Percentiles rank a stretch among this genome's conserved stretches.
Evolutionary conservation across 1,284 basidiomycete species (phyloP).

Genomic region (Melanopsichium pennsylvanicum): DNA sequence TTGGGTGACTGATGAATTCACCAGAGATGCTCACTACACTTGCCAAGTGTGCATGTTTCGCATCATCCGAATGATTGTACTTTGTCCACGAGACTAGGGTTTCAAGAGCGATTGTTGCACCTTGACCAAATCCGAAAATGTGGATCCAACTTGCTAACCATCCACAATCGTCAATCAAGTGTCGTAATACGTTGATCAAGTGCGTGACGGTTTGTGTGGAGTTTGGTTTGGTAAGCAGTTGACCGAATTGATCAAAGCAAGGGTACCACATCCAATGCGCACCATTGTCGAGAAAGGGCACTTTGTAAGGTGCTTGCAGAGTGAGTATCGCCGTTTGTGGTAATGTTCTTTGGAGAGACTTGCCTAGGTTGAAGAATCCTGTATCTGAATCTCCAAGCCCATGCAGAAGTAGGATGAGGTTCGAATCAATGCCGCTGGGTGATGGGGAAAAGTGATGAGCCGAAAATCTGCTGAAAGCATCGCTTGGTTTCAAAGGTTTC

Average conservation of each 20-base stretch:
- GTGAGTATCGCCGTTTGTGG: slow-evolving; percentile 86
- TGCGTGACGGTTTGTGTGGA: slow-evolving; percentile 75
- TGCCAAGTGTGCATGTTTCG: no score
- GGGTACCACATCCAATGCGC: slow-evolving; percentile 78
- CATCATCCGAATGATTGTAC: neutral
- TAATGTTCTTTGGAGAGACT: slow-evolving; percentile 73
- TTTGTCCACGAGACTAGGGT: slow-evolving; percentile 71
- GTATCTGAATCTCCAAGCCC: slow-evolving; percentile 84
- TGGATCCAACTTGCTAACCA: slow-evolving; percentile 79
- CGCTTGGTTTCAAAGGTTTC: slow-evolving; percentile 10
- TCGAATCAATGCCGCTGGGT: slow-evolving; percentile 83
- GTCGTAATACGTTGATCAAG: slow-evolving; percentile 71
- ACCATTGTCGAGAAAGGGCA: slow-evolving; percentile 76
- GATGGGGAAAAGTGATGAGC: slow-evolving; percentile 71
- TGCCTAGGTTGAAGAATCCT: slow-evolving; percentile 79
- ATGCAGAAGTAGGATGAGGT: slow-evolving; percentile 83
- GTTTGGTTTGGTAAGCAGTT: slow-evolving; percentile 75
- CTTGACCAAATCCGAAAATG: slow-evolving; percentile 88
- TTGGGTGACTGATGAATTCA: slow-evolving; percentile 38
- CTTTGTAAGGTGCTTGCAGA: slow-evolving; percentile 79
- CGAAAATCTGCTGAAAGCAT: slow-evolving; percentile 8
- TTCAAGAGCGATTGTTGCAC: slow-evolving; percentile 81
- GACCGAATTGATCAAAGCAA: slow-evolving; percentile 78
- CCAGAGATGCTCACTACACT: slow-evolving; percentile 44
- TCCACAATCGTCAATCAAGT: slow-evolving; percentile 71